phyloP scores from a whole-genome alignment of 345 rosid genomes.

The Xanthoceras sorbifolium region DNA sequence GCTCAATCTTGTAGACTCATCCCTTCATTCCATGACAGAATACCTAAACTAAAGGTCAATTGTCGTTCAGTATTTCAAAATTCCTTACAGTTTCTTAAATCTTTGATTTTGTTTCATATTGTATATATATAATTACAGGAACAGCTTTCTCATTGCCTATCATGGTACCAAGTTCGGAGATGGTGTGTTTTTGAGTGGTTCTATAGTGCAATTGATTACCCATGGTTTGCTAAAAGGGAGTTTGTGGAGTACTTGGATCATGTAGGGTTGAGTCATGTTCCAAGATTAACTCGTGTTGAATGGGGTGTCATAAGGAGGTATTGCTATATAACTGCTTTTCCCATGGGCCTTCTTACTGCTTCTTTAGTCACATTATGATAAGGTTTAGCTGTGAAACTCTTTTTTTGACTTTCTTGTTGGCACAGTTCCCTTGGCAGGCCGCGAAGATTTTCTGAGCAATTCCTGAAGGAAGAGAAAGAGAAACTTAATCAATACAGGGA shows the following conservation, averaged over 20 bases:
- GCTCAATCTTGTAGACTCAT: conserved; percentile 33
- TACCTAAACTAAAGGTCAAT: conserved; percentile 44
- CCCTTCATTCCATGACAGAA: conserved; percentile 34
- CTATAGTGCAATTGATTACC: conserved; percentile 84
- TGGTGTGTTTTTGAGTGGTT: conserved; percentile 86
- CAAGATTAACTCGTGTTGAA: conserved; percentile 80
- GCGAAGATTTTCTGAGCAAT: conserved; percentile 73
- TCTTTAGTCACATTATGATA: neutral
- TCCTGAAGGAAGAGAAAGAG: conserved; percentile 80
- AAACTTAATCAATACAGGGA: conserved; percentile 72
- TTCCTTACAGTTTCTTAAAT: conserved; percentile 25
- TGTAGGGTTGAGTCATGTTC: conserved; percentile 83
- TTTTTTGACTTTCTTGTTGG: conserved; percentile 19
- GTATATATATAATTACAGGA: conserved; percentile 42
- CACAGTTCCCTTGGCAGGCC: conserved; percentile 89
- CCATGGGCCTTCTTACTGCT: neutral
- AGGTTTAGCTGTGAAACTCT: neutral
- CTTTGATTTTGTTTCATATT: conserved; percentile 23
- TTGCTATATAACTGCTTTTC: conserved; percentile 24
- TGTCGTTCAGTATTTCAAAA: conserved; percentile 7
- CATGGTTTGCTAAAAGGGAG: conserved; percentile 88
- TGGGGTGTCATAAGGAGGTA: conserved; percentile 93
- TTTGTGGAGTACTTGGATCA: conserved; percentile 85
- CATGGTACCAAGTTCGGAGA: conserved; percentile 49
- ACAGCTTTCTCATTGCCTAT: conserved; percentile 63